Percentiles rank a stretch among this genome's conserved stretches.
phyloP scores from a whole-genome alignment of 345 rosid species.

The Citrus glauca region DNA sequence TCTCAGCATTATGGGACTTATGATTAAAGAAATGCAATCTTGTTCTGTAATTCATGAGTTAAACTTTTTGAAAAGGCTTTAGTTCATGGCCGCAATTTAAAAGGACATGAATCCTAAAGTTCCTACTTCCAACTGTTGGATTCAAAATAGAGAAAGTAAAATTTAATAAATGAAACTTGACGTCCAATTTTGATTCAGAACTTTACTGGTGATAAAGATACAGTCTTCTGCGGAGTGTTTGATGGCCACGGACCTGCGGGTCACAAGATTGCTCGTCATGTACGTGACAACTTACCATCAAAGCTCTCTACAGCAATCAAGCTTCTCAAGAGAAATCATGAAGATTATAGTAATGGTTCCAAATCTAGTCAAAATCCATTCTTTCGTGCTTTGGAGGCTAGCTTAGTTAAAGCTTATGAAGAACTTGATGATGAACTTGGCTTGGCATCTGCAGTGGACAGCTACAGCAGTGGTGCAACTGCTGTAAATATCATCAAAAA shows the following conservation, averaged over 20 bases:
- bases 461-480: constrained; percentile 89
- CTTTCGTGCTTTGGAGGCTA: constrained; percentile 26
- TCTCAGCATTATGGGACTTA: not conserved
- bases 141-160: not conserved
- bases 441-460: constrained; percentile 51
- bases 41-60: not conserved
- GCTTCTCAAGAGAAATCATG: constrained; percentile 6
- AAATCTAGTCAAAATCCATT: not conserved
- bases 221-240: constrained; percentile 78
- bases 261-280: constrained; percentile 69
- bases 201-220: constrained; percentile 65
- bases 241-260: constrained; percentile 97
- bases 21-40: not conserved
- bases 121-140: not conserved
- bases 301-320: constrained; percentile 56
- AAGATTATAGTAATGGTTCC: not conserved
- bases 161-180: constrained; percentile 6
- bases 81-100: not conserved
- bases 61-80: not conserved
- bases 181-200: constrained; percentile 38
- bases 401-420: constrained; percentile 40
- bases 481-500: constrained; percentile 69
- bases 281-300: constrained; percentile 61
- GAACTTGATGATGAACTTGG: constrained; percentile 74
- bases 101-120: not conserved